Evolutionary conservation across 805 yeast species (phyloP), one percentile per base, ranked within the genome.

Genomic region (Starmera pachycereana): DNA sequence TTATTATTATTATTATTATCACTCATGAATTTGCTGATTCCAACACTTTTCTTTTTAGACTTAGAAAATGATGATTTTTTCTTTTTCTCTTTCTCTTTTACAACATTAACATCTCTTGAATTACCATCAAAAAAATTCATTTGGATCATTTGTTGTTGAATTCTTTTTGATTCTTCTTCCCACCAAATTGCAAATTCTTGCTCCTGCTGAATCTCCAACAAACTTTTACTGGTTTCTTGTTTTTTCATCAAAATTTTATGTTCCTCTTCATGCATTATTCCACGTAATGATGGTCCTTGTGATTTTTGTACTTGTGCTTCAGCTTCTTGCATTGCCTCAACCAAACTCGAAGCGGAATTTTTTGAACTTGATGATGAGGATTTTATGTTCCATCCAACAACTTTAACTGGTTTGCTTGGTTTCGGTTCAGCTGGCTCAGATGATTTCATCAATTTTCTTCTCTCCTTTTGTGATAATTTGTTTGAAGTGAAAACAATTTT

Each of bases 131-230:
- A 13, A 9, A 12, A 29, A 18, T 16, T 37, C 32, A 32, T 12
- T 9, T 29, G 29, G 5, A 49, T 47, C 50, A 62, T 47, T 40
- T 63, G 63, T 22, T 52, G 52, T 53, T 81, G 90, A 8, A 81
- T 81, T 38, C 71, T 66, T n/a, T 66, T 66, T 40, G 86, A 70
- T 52, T 88, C 96, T 47, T 74, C 77, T 31, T 74, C 81, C 89
- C 95, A 88, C 96, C 96, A 88, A 44, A 64, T 71, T 27, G 80
- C 88, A 63, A 88, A 88, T 53, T 80, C 87, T 52, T 84, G 85
- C 46, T 88, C 96, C 47, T 79, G 80, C 53, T 79, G 81, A 36
- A 82, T 72, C 42, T 88, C 95, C 36, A 74, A 78, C 34, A 84
- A 57, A 2, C 84, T 67, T 40, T 66, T 66, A 11, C 58, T 46